These are phyloP conservation scores for Daucus carota DNA, from an alignment of 129 eudicot genomes.

Conservation along the genomic window DH1_v3.0 NC_030384.2:808001-808500, in stretches of 20 bases:
- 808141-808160: slow-evolving; percentile 66
- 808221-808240: neutral
- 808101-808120: slow-evolving; percentile 58
- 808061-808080: slow-evolving; percentile 33
- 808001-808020: too few species aligned
- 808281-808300: too few species aligned
- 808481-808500: slow-evolving; percentile 25
- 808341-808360: slow-evolving; percentile 92
- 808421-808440: neutral
- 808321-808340: slow-evolving; percentile 55
- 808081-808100: slow-evolving; percentile 91
- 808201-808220: too few species aligned
- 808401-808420: slow-evolving; percentile 38
- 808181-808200: slow-evolving; percentile 11
- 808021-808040: too few species aligned
- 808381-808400: slow-evolving; percentile 42
- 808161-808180: slow-evolving; percentile 83
- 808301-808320: slow-evolving; percentile 48
- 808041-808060: neutral
- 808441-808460: neutral
- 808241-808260: too few species aligned
- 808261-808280: too few species aligned
- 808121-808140: slow-evolving; percentile 66
- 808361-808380: slow-evolving; percentile 64
- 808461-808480: neutral